Conservation (phyloP, 495 filamentous ascomycete species). For the Annulohypoxylon maeteangense region DNA sequence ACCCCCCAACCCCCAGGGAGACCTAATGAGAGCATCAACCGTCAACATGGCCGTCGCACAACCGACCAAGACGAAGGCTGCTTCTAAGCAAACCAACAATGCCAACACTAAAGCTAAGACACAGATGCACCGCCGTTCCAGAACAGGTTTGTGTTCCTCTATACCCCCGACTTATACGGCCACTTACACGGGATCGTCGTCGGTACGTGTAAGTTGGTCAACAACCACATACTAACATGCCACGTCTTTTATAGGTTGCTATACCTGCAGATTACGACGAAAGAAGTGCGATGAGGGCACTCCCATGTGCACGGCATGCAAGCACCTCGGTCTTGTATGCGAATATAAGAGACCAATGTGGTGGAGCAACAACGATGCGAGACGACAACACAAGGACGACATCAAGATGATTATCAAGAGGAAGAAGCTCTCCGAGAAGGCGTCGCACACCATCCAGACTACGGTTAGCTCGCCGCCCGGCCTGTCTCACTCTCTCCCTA, state of each 20-base stretch:
- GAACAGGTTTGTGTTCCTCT: conserved; percentile 76
- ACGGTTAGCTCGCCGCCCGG: conserved; percentile 75
- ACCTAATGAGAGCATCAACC: conserved; percentile 62
- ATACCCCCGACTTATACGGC: conserved; percentile 37
- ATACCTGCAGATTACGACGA: conserved; percentile 91
- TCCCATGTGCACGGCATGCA: conserved; percentile 87
- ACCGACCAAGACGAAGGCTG: conserved; percentile 64
- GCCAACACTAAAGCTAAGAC: conserved; percentile 69
- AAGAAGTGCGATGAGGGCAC: conserved; percentile 99
- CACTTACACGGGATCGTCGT: conserved; percentile 42
- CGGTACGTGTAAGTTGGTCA: conserved; percentile 38
- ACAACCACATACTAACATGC: conserved; percentile 38
- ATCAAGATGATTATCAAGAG: conserved; percentile 98
- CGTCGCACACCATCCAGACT: conserved; percentile 64
- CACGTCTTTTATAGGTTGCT: conserved; percentile 75
- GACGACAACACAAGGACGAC: conserved; percentile 86
- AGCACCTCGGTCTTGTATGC: conserved; percentile 83
- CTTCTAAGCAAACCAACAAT: conserved; percentile 62
- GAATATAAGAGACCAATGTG: conserved; percentile 97
- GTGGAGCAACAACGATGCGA: conserved; percentile 93
- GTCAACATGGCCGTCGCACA: conserved; percentile 68
- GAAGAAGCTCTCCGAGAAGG: conserved; percentile 92
- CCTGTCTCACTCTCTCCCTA: conserved; percentile 82
- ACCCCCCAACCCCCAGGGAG: conserved; percentile 65
- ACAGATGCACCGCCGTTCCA: conserved; percentile 92